Conservation (phyloP, 768 basidiomycete species). For the Leccinum arenicola region DNA sequence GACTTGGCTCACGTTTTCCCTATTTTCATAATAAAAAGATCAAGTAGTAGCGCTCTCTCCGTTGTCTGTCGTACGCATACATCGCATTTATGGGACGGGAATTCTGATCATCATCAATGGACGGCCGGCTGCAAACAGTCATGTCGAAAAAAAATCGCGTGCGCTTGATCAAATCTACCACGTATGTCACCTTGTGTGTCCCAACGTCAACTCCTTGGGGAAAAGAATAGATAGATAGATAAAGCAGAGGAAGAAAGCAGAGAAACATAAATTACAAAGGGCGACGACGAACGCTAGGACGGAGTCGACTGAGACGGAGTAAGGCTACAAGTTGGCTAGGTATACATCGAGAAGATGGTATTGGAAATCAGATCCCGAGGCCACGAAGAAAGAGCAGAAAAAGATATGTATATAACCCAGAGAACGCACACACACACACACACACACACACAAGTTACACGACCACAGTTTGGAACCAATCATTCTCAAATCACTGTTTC, state of each 20-base stretch:
- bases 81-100: background rate
- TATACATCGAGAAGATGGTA: slow-evolving; percentile 33
- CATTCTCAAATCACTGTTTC: slow-evolving; percentile 37
- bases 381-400: background rate
- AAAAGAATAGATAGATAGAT: background rate
- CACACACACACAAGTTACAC: background rate
- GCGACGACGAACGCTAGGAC: background rate
- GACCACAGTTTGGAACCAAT: background rate
- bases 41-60: slow-evolving; percentile 10
- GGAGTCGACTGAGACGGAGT: slow-evolving; percentile 7
- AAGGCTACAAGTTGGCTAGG: slow-evolving; percentile 40
- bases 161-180: background rate
- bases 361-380: slow-evolving; percentile 6
- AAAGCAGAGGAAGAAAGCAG: background rate
- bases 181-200: background rate
- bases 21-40: background rate
- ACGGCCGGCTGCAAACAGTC: background rate
- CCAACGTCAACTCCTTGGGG: background rate
- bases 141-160: background rate
- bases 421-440: background rate
- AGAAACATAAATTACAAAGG: background rate
- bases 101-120: background rate
- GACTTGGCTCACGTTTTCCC: slow-evolving; percentile 6
- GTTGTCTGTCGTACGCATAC: slow-evolving; percentile 15
- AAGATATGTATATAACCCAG: background rate